Conservation (phyloP, 768 basidiomycete genomes). For the Collybia mongolica region DNA sequence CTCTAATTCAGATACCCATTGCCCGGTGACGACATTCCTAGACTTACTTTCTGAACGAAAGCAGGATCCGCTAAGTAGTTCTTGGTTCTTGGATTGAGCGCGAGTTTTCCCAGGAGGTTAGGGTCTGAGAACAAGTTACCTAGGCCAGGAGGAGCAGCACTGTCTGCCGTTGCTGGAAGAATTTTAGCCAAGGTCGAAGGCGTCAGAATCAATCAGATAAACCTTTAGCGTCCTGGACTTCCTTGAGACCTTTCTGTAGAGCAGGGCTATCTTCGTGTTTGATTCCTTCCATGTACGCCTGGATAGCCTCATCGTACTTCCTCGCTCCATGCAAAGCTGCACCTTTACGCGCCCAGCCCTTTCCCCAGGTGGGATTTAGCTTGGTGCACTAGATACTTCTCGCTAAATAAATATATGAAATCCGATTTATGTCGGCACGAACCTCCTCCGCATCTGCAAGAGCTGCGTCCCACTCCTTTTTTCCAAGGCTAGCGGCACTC, state of each 20-base stretch:
- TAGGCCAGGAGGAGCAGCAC: conserved; percentile 27
- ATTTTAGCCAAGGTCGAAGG: too few relatives aligned
- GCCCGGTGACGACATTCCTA: neutral
- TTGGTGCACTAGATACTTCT: conserved; percentile 61
- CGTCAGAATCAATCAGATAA: too few relatives aligned
- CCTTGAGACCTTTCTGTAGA: conserved; percentile 83
- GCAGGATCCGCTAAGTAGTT: conserved; percentile 81
- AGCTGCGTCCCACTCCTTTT: conserved; percentile 73
- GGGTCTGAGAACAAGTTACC: conserved; percentile 84
- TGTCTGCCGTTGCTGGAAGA: neutral
- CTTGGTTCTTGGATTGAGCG: conserved; percentile 81
- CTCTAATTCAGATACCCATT: neutral
- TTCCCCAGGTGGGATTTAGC: conserved; percentile 80
- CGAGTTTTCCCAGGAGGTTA: conserved; percentile 78
- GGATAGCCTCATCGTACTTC: conserved; percentile 80
- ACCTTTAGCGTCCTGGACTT: conserved; percentile 87
- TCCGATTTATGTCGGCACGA: conserved; percentile 16
- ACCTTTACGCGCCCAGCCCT: conserved; percentile 90
- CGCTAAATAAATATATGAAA: conserved; percentile 12
- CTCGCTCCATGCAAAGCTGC: conserved; percentile 87
- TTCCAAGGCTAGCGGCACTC: conserved; percentile 87
- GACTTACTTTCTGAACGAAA: conserved; percentile 68
- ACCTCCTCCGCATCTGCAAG: conserved; percentile 92
- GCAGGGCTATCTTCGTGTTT: conserved; percentile 81
- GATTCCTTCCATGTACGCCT: conserved; percentile 79